Evolutionary conservation across 2,329 filamentous ascomycete genomes (phyloP).

Genomic region (Colletotrichum lupini): DNA sequence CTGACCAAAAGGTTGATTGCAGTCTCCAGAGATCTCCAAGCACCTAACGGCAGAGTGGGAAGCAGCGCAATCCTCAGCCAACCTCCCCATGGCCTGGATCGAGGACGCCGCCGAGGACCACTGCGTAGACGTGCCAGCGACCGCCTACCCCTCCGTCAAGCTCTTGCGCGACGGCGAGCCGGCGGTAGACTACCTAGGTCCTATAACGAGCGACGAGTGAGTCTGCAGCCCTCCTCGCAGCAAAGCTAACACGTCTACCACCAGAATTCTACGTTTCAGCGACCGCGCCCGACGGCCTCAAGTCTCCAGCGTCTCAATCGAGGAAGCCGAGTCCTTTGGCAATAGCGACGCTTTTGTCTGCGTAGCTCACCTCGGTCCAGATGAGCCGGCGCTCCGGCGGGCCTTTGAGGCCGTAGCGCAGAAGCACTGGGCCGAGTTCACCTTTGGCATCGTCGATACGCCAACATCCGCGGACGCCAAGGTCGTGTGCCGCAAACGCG

Average conservation of each 20-base stretch:
- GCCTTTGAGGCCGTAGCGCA: conserved; percentile 41
- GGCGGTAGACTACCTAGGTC: conserved; percentile 9
- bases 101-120: not conserved
- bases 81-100: conserved; percentile 11
- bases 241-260: not conserved
- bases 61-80: conserved; percentile 4
- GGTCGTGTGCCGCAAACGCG: conserved; percentile 44
- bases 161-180: conserved; percentile 3
- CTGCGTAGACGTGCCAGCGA: not conserved
- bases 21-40: conserved; percentile 1
- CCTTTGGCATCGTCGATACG: conserved; percentile 43
- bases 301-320: conserved; percentile 35
- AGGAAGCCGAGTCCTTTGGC: conserved; percentile 41
- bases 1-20: not conserved
- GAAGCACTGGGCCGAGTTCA: conserved; percentile 46
- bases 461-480: conserved; percentile 32
- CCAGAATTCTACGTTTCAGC: conserved; percentile 41
- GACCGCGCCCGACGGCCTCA: conserved; percentile 41
- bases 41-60: conserved; percentile 13
- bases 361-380: conserved; percentile 41
- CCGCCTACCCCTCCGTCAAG: conserved; percentile 13
- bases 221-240: too few relatives aligned
- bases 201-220: conserved; percentile 18
- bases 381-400: conserved; percentile 36
- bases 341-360: conserved; percentile 46